Conservation (phyloP, 1,139 yeast genomes). For the Blastobotrys buckinghamii region DNA sequence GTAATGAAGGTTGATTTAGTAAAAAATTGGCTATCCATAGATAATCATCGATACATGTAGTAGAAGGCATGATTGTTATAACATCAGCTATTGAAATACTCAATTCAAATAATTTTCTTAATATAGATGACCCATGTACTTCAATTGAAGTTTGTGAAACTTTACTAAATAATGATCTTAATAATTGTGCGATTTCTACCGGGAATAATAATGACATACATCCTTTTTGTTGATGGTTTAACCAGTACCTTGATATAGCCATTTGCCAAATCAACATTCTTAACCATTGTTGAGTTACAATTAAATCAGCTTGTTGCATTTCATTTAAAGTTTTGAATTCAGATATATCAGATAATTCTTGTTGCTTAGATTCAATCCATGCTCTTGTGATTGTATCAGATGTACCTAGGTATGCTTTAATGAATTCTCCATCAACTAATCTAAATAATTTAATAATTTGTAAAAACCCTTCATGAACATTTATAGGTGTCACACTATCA, state of each 20-base stretch:
- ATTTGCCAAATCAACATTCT: slow-evolving; percentile 22
- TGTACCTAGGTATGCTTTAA: slow-evolving; percentile 17
- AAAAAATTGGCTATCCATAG: slow-evolving; percentile 19
- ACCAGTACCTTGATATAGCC: slow-evolving; percentile 19
- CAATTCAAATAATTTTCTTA: slow-evolving; percentile 19
- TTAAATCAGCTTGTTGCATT: slow-evolving; percentile 20
- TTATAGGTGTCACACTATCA: slow-evolving; percentile 12
- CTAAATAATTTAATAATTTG: slow-evolving; percentile 20
- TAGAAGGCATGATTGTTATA: slow-evolving; percentile 16
- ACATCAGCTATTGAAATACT: slow-evolving; percentile 20
- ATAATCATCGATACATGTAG: slow-evolving; percentile 16
- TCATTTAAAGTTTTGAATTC: slow-evolving; percentile 15
- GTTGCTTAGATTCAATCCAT: slow-evolving; percentile 20
- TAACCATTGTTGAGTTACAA: slow-evolving; percentile 22
- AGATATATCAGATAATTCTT: slow-evolving; percentile 10
- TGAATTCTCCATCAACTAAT: slow-evolving; percentile 18
- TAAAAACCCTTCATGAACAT: slow-evolving; percentile 17
- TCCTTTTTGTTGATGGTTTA: slow-evolving; percentile 9
- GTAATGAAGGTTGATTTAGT: slow-evolving; percentile 15
- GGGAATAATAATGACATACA: slow-evolving; percentile 19
- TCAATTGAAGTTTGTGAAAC: slow-evolving; percentile 15
- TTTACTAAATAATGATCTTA: slow-evolving; percentile 13
- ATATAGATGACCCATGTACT: slow-evolving; percentile 18
- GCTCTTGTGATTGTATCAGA: slow-evolving; percentile 3
- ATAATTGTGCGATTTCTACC: slow-evolving; percentile 17